Evolutionary conservation across 768 basidiomycete genomes (phyloP).

Genomic region (Neoboletus magnificus): DNA sequence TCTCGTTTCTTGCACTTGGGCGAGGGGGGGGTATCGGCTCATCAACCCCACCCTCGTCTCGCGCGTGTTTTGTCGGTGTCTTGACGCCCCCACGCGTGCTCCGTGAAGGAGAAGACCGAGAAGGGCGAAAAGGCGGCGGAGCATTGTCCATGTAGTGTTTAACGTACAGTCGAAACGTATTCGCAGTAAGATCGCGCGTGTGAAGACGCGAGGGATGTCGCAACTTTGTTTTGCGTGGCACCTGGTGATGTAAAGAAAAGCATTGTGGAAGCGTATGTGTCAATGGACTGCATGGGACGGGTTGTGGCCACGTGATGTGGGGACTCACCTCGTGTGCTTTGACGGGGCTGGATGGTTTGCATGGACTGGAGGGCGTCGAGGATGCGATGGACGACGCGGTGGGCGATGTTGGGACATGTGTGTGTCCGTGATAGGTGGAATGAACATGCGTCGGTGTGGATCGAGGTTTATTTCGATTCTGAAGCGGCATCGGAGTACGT

Average conservation of each 20-base stretch:
- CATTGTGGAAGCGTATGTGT: background rate
- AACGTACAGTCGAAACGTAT: conserved; percentile 71
- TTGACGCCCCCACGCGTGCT: conserved; percentile 1
- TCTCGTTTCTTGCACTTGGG: background rate
- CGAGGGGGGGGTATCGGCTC: conserved; percentile 13
- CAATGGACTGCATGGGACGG: background rate
- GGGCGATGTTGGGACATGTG: conserved; percentile 21
- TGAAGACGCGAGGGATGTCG: conserved; percentile 73
- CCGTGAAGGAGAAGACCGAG: background rate
- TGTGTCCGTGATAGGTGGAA: background rate
- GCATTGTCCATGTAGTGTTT: conserved; percentile 77
- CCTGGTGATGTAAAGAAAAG: background rate
- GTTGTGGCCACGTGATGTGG: background rate
- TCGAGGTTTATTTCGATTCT: conserved; percentile 2
- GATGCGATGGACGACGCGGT: conserved; percentile 21
- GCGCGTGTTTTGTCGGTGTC: conserved; percentile 35
- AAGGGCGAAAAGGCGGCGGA: conserved; percentile 5
- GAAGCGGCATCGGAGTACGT: conserved; percentile 7
- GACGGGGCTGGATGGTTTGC: conserved; percentile 23
- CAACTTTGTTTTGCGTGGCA: conserved; percentile 41
- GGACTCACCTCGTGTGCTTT: conserved; percentile 13
- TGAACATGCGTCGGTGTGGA: background rate
- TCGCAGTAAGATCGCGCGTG: conserved; percentile 62
- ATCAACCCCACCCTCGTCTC: conserved; percentile 6
- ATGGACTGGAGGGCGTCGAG: conserved; percentile 30